Evolutionary conservation across 2,329 filamentous ascomycete species (phyloP).

Genomic region (Claviceps sp.): DNA sequence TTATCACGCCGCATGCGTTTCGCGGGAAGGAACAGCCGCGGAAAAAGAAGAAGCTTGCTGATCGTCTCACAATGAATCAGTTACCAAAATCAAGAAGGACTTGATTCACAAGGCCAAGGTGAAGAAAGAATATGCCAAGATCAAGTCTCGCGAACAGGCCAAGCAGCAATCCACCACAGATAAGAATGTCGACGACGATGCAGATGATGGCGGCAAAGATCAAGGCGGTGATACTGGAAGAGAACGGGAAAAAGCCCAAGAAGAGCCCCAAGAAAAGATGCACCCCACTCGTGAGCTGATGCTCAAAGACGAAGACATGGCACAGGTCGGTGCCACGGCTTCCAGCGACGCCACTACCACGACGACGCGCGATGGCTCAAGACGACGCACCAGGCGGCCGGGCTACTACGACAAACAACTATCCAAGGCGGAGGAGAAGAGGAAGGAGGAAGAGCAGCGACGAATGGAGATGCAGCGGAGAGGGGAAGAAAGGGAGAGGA

Average conservation of each 20-base stretch:
- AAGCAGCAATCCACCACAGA: constrained; percentile 6
- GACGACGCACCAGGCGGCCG: constrained; percentile 26
- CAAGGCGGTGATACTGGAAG: constrained; percentile 7
- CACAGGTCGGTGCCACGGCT: constrained; percentile 16
- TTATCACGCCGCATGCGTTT: neutral
- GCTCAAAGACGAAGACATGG: constrained; percentile 25
- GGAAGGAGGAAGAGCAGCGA: constrained; percentile 28
- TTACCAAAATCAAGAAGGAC: constrained; percentile 77
- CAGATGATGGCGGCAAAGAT: constrained; percentile 8
- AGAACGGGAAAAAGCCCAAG: constrained; percentile 1
- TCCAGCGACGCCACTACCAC: constrained; percentile 5
- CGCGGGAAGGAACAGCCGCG: neutral
- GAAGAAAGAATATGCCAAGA: constrained; percentile 82
- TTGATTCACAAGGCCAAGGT: constrained; percentile 88
- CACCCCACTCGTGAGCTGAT: constrained; percentile 27
- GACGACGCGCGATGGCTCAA: constrained; percentile 17
- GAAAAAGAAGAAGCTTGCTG: neutral
- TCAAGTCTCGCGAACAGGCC: constrained; percentile 44
- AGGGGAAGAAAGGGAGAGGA: constrained; percentile 51
- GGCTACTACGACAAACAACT: constrained; percentile 55
- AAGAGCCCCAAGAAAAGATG: constrained; percentile 12
- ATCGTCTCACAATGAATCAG: constrained; percentile 27
- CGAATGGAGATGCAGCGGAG: constrained; percentile 28
- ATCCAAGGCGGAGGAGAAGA: constrained; percentile 29
- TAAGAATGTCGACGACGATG: constrained; percentile 9